phyloP scores from a whole-genome alignment of 306 rosid genomes.

The Lathyrus sativus region DNA sequence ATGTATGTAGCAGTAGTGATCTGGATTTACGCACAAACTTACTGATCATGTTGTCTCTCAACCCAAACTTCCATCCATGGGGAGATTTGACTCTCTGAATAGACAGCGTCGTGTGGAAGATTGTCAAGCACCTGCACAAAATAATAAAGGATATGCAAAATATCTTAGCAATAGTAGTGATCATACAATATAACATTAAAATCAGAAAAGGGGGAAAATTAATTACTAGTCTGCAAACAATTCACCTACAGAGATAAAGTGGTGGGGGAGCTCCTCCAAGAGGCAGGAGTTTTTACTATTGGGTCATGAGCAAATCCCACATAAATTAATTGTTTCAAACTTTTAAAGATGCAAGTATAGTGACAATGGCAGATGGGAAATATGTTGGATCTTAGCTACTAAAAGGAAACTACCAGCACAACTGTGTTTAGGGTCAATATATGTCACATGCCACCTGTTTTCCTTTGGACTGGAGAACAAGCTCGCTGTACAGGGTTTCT shows the following conservation, averaged over 20 bases:
- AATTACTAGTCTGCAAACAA: slow-evolving; percentile 24
- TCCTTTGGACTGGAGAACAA: neutral
- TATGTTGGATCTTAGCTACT: neutral
- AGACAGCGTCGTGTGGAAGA: slow-evolving; percentile 94
- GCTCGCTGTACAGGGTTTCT: slow-evolving; percentile 8
- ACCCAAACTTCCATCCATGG: slow-evolving; percentile 98
- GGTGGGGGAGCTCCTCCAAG: no score
- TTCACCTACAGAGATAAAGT: neutral
- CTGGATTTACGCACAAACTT: slow-evolving; percentile 31
- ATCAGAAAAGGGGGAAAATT: neutral
- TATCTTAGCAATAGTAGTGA: slow-evolving; percentile 14
- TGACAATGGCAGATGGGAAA: neutral
- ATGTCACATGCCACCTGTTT: neutral
- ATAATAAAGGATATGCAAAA: slow-evolving; percentile 23
- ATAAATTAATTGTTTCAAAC: neutral
- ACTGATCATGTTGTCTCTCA: slow-evolving; percentile 66
- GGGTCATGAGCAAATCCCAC: slow-evolving; percentile 5
- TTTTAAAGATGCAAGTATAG: neutral
- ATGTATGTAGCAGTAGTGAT: slow-evolving; percentile 21
- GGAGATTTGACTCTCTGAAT: slow-evolving; percentile 78
- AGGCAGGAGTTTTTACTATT: no score
- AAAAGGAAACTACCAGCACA: neutral
- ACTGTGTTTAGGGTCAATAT: neutral
- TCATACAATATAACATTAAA: neutral
- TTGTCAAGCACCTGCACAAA: slow-evolving; percentile 87